Evolutionary conservation across 495 filamentous ascomycete species (phyloP), one percentile per base, ranked within the genome.

Genomic region (Trichoderma asperelloides): DNA sequence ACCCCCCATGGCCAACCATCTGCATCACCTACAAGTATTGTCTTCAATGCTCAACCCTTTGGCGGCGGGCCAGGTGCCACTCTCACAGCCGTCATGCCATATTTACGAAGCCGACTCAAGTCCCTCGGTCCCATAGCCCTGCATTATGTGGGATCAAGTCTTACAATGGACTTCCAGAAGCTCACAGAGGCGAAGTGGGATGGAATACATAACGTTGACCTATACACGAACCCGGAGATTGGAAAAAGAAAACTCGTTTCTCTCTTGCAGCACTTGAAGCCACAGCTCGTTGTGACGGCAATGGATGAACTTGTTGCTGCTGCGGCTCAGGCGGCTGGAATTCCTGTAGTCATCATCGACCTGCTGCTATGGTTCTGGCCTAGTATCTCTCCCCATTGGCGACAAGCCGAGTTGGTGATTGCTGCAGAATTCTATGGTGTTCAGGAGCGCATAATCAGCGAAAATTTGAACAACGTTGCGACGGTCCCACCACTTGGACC

Each of bases 241-340:
- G 49, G 49, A 21, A 55, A 55, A 55, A 55, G 1, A 21, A n/a
- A 55, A n/a, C 49, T 55, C n/a, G n/a, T 55, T 25, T 55, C 49
- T 55, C 49, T 55, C 4, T 23, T 55, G 8, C n/a, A 55, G n/a
- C 18, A 8, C 4, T 55, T 55, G 49, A 55, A 55, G 49, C 49
- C 49, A 55, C 49, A n/a, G 49, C 49, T 55, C 21, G 49, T 55
- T 55, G 49, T 55, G 21, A 55, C 49, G 12, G 16, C 49, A 2
- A 55, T 55, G 49, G 49, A 55, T 55, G 49, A 55, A 23, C 21
- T 55, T 25, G 49, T 55, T 55, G 49, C 49, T 55, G 49, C 49
- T 55, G 49, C 49, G 1, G 49, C 49, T 55, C 49, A 55, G 21
- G 3, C 16, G 8, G 49, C 49, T 9, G 49, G 49, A 16, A 55